Base-by-base conservation (phyloP, 2,329 filamentous ascomycete genomes). In the Xylaria sp. region DNA sequence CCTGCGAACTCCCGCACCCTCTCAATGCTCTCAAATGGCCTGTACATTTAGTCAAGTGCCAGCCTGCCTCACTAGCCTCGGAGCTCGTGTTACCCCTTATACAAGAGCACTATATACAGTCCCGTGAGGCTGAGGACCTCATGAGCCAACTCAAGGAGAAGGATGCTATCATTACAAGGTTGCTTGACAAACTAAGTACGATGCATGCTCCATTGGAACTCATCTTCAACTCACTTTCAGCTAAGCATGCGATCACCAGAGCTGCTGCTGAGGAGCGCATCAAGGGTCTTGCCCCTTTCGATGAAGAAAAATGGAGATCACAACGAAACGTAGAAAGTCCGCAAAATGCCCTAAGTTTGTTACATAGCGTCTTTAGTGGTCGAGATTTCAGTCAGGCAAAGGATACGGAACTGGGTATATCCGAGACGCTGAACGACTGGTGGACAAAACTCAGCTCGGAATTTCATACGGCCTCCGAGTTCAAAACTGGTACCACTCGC, bases 1-100 rank as follows among this genome's bases (percentile, higher is more conserved):
- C 82, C 3, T 88, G 87, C 63, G 79, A 84, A 9, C 81, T 95
- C 13, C 89, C 90, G 1, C 77, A 81, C n/a, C 88, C 88, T 0
- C 81, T 94, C 33, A 81, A 83, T 54, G 84, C 87, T 5, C 80
- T 95, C 39, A 80, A 81, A 66, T 95, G 92, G 92, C 84, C 84
- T 0, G 82, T 94, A 63, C 78, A 84, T 54, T 79, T 95, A 20
- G 76, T 74, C 31, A 86, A 82, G 67, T 78, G 78, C 22, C 77
- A 81, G 1, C 72, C 81, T 9, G 79, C 80, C 20, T 76, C 78
- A 13, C 74, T 87, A 4, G 79, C 84, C 9, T 81, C 81, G 1
- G 80, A 83, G 64, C 79, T 89, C 39, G 82, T 87, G 13, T 73
- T 87, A 36, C 86, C 86, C 15, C 75, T 89, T 2, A 74, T 87